A percentile compares a stretch with the other conserved stretches of the same genome.
phyloP scores from a whole-genome alignment of 768 basidiomycete species.

The Hericium coralloides region DNA sequence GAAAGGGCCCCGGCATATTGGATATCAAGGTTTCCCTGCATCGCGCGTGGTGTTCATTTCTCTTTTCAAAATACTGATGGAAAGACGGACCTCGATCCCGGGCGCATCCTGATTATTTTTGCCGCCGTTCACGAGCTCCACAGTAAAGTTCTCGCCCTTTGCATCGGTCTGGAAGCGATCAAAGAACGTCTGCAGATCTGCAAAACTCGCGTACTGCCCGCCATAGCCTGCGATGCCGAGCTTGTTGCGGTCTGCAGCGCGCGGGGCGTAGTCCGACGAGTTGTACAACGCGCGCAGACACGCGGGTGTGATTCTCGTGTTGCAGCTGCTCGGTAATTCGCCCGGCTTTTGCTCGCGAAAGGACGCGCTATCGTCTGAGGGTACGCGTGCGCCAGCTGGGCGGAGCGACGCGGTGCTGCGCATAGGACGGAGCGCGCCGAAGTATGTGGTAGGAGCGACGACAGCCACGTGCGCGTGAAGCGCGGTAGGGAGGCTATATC shows the following conservation, averaged over 20 bases:
- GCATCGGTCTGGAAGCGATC: slow-evolving; percentile 40
- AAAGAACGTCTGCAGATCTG: slow-evolving; percentile 46
- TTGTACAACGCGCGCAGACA: slow-evolving; percentile 29
- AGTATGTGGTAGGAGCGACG: slow-evolving; percentile 51
- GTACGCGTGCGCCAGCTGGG: slow-evolving; percentile 11
- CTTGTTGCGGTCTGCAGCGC: slow-evolving; percentile 19
- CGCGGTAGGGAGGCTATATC: slow-evolving; percentile 46
- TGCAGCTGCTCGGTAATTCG: slow-evolving; percentile 31
- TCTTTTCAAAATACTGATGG: too few relatives aligned
- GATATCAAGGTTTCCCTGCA: slow-evolving; percentile 31
- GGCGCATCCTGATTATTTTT: slow-evolving; percentile 42
- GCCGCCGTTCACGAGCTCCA: slow-evolving; percentile 23
- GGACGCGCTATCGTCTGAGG: slow-evolving; percentile 1
- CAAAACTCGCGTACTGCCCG: slow-evolving; percentile 37
- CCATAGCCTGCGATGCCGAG: slow-evolving; percentile 37
- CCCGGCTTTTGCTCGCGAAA: too few relatives aligned
- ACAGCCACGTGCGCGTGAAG: slow-evolving; percentile 48
- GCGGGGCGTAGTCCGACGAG: slow-evolving; percentile 22
- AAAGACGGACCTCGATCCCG: slow-evolving; percentile 44
- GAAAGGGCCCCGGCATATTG: slow-evolving; percentile 27
- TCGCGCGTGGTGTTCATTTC: neutral
- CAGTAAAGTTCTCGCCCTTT: slow-evolving; percentile 17
- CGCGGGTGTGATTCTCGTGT: slow-evolving; percentile 23
- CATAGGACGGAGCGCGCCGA: slow-evolving; percentile 47
- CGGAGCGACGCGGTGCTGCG: slow-evolving; percentile 41